Evolutionary conservation across 768 basidiomycete genomes (phyloP), one percentile per base, ranked within the genome.

Genomic region (Mycena capillaripes): DNA sequence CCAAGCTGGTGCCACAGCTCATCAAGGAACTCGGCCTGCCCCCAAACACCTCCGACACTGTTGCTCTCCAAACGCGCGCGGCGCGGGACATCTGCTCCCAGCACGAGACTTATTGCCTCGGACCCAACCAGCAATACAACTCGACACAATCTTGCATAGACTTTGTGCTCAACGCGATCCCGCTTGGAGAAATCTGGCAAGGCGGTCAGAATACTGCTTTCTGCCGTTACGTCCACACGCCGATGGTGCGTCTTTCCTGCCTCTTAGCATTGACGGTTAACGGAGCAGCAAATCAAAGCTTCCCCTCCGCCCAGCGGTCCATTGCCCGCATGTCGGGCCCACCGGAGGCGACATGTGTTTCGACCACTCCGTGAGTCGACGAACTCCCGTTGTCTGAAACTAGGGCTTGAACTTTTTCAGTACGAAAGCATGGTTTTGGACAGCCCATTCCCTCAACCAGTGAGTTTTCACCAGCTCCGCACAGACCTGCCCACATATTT

Each of bases 211-310:
- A 66, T 52, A 57, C 65, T 21, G 65, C 55, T 19, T 32, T 56
- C n/a, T 66, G 65, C 21, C 53, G 65, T 12, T 66, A 66, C 38
- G 29, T 66, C 30, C 65, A 66, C 55, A 57, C 65, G 21, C 55
- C 65, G 0, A 66, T 66, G 65, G 65, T 48, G 12, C 11, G 65
- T 36, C 42, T 5, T 38, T 23, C 23, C 16, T 59, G 23, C 4
- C 16, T 17, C 30, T n/a, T 14, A 11, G 16, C 12, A 16, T 50
- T 9, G 4, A 53, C 8, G 10, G 23, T 44, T 60, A 19, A 60
- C 58, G 25, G 16, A 17, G 14, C 32, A 21, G n/a, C 14, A 6
- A 34, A 3, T 8, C 25, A 1, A 17, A 66, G 65, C 27, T 66
- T 10, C 42, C 53, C 12, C 29, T n/a, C 29, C 65, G 65, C 30